Conservation (phyloP, 2,329 filamentous ascomycete species). For the Fragosphaeria purpurea region DNA sequence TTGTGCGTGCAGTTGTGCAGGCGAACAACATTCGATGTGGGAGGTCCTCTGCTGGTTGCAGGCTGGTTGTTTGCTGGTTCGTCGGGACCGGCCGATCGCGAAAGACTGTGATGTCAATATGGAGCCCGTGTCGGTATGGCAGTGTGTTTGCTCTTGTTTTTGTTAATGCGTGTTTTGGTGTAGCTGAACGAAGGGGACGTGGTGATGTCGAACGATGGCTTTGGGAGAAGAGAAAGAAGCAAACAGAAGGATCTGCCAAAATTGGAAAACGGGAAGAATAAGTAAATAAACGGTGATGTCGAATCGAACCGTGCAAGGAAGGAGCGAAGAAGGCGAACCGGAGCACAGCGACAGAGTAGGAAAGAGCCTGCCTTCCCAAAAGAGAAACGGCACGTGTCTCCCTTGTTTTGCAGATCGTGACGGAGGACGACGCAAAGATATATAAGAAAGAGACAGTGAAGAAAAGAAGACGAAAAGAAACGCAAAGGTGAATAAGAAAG, state of each 20-base stretch:
- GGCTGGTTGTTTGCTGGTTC: no score
- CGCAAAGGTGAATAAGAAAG: neutral
- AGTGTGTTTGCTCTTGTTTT: no score
- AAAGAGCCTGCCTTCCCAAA: neutral
- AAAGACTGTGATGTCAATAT: no score
- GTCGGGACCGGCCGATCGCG: no score
- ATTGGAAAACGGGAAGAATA: neutral
- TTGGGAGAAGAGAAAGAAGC: neutral
- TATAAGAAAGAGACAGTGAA: neutral
- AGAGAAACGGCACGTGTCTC: neutral
- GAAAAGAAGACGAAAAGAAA: neutral
- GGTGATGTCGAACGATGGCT: no score
- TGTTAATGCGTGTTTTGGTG: no score
- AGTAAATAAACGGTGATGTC: neutral
- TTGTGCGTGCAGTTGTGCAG: no score
- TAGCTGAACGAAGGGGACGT: no score
- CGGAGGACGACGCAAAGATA: neutral
- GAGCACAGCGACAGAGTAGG: neutral
- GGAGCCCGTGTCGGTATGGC: no score
- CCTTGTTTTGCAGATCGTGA: neutral
- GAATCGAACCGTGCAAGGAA: neutral
- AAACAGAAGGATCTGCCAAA: neutral
- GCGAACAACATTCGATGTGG: no score
- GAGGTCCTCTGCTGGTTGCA: no score
- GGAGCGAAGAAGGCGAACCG: neutral